phyloP scores from a whole-genome alignment of 768 basidiomycete species.

The Jaapia argillacea region DNA sequence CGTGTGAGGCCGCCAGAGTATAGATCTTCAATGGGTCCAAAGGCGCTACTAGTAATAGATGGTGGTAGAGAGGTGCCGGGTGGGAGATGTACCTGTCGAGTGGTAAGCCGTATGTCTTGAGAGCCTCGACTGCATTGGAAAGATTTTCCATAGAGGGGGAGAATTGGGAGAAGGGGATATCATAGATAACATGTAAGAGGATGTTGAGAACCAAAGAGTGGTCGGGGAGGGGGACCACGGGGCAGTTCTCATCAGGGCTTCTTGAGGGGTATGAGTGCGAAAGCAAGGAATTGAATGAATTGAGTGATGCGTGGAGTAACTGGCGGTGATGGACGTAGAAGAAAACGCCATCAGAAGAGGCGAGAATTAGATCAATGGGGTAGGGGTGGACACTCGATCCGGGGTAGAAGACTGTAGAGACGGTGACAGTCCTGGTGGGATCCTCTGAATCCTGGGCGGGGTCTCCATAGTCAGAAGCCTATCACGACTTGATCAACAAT shows the following conservation, averaged over 20 bases:
- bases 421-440: slow-evolving; percentile 5
- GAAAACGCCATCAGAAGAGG: slow-evolving; percentile 19
- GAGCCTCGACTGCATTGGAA: slow-evolving; percentile 40
- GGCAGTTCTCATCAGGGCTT: slow-evolving; percentile 2
- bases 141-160: slow-evolving; percentile 57
- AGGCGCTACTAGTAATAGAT: slow-evolving; percentile 25
- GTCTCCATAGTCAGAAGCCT: background rate
- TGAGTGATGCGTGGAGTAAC: slow-evolving; percentile 14
- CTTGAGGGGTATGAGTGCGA: slow-evolving; percentile 1
- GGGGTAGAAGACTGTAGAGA: slow-evolving; percentile 14
- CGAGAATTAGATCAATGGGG: slow-evolving; percentile 16
- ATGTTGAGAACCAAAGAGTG: slow-evolving; percentile 21
- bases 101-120: slow-evolving; percentile 51
- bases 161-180: slow-evolving; percentile 45
- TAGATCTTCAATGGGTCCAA: slow-evolving; percentile 29
- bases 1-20: slow-evolving; percentile 26
- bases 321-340: slow-evolving; percentile 21
- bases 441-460: background rate
- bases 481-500: background rate
- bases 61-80: slow-evolving; percentile 18
- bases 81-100: slow-evolving; percentile 26
- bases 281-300: slow-evolving; percentile 15
- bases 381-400: slow-evolving; percentile 6
- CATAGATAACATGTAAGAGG: slow-evolving; percentile 24
- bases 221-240: slow-evolving; percentile 18